These are phyloP conservation scores for Scutellaria minor DNA, from an alignment of 257 asterid species.

Conservation along the genomic window DNA sequence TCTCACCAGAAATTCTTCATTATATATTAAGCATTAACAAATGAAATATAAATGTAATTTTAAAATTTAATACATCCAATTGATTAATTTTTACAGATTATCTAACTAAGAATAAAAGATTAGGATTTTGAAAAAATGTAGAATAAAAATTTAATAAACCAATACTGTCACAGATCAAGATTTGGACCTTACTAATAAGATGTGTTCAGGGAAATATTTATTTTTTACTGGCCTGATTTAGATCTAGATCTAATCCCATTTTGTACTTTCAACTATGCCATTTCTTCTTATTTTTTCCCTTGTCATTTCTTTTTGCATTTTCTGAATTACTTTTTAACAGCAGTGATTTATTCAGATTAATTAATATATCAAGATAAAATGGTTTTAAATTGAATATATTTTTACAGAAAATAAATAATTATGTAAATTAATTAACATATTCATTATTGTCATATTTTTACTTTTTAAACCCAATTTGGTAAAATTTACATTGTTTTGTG, in stretches of 20 bases:
- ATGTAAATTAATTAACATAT: background rate
- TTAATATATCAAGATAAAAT: background rate
- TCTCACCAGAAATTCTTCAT: constrained; percentile 4
- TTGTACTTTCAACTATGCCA: constrained; percentile 29
- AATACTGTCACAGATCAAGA: constrained; percentile 39
- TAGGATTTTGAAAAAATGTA: background rate
- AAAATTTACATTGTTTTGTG: too few species aligned
- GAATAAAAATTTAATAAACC: constrained; percentile 27
- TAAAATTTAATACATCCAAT: constrained; percentile 4
- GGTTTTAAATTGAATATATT: background rate
- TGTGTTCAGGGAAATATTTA: constrained; percentile 25
- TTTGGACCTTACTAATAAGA: constrained; percentile 34
- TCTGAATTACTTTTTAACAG: background rate
- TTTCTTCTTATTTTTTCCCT: constrained; percentile 16
- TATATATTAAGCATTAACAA: background rate
- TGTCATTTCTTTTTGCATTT: background rate
- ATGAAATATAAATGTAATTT: background rate
- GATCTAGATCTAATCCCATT: constrained; percentile 60
- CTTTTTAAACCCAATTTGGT: too few species aligned
- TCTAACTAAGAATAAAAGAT: constrained; percentile 21
- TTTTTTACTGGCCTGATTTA: constrained; percentile 37
- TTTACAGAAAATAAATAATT: background rate
- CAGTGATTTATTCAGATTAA: constrained; percentile 12
- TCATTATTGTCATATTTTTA: background rate
- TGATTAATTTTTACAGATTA: constrained; percentile 9